Percentiles rank a stretch among this genome's conserved stretches.
These are phyloP conservation scores for Mucuna pruriens DNA, from an alignment of 306 rosid genomes.

Conservation along the genomic window DNA sequence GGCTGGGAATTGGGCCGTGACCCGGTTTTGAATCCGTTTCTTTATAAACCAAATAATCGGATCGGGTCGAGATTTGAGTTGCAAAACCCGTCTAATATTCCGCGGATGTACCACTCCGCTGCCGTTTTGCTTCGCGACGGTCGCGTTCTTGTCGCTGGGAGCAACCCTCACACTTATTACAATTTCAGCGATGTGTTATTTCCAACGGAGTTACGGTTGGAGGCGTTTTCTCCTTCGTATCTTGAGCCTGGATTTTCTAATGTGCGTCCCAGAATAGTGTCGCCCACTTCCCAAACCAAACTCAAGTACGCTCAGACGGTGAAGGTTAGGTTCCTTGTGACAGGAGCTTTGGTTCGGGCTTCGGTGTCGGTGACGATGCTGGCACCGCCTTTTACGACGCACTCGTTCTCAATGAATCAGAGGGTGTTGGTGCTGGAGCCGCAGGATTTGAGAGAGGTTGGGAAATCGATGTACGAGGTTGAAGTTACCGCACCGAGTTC, in stretches of 20 bases:
- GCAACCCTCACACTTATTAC: conserved; percentile 65
- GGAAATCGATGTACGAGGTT: conserved; percentile 39
- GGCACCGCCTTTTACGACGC: conserved; percentile 80
- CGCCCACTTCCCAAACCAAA: conserved; percentile 47
- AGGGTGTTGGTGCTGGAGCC: conserved; percentile 58
- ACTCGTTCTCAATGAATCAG: conserved; percentile 93
- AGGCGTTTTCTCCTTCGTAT: conserved; percentile 58
- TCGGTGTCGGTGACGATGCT: conserved; percentile 57
- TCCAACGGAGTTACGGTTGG: conserved; percentile 65
- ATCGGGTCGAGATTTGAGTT: conserved; percentile 53
- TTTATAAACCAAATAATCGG: conserved; percentile 43
- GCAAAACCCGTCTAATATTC: conserved; percentile 55
- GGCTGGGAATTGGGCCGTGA: conserved; percentile 65
- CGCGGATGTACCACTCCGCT: conserved; percentile 72
- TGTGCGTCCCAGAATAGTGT: conserved; percentile 48
- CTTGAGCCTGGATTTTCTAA: conserved; percentile 35
- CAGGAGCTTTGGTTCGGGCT: background rate
- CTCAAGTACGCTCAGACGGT: conserved; percentile 43
- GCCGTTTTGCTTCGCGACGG: conserved; percentile 78
- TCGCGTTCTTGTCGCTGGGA: conserved; percentile 72
- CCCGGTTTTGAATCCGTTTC: conserved; percentile 58
- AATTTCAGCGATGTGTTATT: conserved; percentile 54
- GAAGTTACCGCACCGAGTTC: conserved; percentile 58
- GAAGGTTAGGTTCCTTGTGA: conserved; percentile 40
- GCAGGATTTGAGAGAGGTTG: conserved; percentile 25